These are phyloP conservation scores for Diplogelasinospora grovesii DNA, from an alignment of 495 filamentous ascomycete genomes.

Conservation along the genomic window DNA sequence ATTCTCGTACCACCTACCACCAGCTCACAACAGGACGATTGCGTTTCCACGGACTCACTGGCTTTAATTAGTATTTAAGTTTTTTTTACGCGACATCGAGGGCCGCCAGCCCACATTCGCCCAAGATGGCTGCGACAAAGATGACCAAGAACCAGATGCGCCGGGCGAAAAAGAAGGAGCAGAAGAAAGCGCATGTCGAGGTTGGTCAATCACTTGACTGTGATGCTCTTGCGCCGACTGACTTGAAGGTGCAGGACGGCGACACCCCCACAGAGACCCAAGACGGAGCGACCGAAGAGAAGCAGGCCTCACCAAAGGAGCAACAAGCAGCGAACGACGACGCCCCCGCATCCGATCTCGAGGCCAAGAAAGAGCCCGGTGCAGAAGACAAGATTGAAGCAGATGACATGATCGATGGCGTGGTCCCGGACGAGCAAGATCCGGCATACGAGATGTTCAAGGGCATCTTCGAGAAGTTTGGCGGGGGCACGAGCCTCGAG, in stretches of 20 bases:
- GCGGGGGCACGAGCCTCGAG: conserved; percentile 42
- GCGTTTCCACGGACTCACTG: too few relatives aligned
- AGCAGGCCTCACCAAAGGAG: conserved; percentile 15
- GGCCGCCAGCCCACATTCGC: conserved; percentile 15
- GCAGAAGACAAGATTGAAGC: conserved; percentile 31
- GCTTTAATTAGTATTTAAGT: too few relatives aligned
- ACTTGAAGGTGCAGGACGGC: conserved; percentile 16
- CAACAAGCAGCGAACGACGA: conserved; percentile 6
- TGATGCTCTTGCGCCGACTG: conserved; percentile 6
- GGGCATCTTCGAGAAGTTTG: conserved; percentile 70
- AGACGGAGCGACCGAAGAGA: conserved; percentile 21
- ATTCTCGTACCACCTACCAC: too few relatives aligned
- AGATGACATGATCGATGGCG: conserved; percentile 41
- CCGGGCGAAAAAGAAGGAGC: conserved; percentile 84
- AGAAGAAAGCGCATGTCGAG: conserved; percentile 56
- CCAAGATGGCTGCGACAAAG: conserved; percentile 53
- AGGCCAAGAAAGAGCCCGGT: conserved; percentile 35
- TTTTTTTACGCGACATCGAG: neutral
- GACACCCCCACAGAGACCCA: conserved; percentile 19
- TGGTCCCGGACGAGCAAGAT: conserved; percentile 55
- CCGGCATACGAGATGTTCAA: conserved; percentile 79
- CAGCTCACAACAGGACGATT: too few relatives aligned
- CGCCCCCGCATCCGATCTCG: conserved; percentile 19
- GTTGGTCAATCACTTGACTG: conserved; percentile 18
- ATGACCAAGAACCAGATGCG: conserved; percentile 78